A percentile compares a stretch with the other conserved stretches of the same genome.
Evolutionary conservation across 805 yeast genomes (phyloP).

Genomic region (Ogataea pignaliae): DNA sequence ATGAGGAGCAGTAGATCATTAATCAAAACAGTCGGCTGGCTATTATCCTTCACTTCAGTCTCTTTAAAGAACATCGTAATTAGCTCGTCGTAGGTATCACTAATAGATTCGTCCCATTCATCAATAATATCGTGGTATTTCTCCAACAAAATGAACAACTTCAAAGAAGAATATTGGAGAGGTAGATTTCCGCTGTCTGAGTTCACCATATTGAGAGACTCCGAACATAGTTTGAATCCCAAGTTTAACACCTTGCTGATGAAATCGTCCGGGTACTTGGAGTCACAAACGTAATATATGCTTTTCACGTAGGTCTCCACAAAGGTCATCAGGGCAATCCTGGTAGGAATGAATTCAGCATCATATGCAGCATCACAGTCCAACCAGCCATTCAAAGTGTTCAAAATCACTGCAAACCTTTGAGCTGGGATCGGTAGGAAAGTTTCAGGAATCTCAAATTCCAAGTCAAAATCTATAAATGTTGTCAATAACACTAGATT

Average conservation of each 20-base stretch:
- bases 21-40: constrained; percentile 32
- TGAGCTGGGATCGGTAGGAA: constrained; percentile 54
- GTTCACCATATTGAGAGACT: constrained; percentile 38
- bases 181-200: constrained; percentile 28
- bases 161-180: constrained; percentile 44
- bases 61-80: constrained; percentile 35
- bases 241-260: constrained; percentile 32
- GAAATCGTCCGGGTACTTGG: constrained; percentile 26
- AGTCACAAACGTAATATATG: constrained; percentile 28
- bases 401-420: constrained; percentile 58
- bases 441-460: constrained; percentile 16
- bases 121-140: constrained; percentile 27
- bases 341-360: constrained; percentile 42
- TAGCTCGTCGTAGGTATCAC: constrained; percentile 37
- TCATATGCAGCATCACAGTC: constrained; percentile 62
- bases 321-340: constrained; percentile 49
- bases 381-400: constrained; percentile 51
- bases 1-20: constrained; percentile 30
- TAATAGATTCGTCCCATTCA: constrained; percentile 31
- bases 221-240: constrained; percentile 36
- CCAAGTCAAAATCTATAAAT: constrained; percentile 34
- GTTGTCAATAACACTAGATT: constrained; percentile 46
- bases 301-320: constrained; percentile 24
- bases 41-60: constrained; percentile 5
- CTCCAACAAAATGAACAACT: constrained; percentile 33